phyloP scores from a whole-genome alignment of 2,329 filamentous ascomycete species.

The Teratosphaeria viscida region DNA sequence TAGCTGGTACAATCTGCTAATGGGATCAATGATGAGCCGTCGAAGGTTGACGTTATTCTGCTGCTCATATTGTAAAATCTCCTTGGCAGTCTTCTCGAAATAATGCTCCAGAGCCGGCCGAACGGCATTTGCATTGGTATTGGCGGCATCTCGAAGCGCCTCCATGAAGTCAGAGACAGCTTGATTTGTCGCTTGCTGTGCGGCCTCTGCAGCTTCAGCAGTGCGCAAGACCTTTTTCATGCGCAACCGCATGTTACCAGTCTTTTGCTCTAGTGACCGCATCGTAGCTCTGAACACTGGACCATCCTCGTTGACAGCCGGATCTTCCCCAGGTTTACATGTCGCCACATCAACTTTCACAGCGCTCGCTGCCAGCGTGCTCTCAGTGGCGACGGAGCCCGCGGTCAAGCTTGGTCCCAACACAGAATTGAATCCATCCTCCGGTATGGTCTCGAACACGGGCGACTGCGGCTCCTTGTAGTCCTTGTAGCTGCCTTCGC shows the following conservation, averaged over 20 bases:
- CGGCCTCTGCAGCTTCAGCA: conserved; percentile 75
- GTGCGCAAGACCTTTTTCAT: conserved; percentile 95
- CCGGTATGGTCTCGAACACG: conserved; percentile 37
- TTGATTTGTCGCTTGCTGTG: conserved; percentile 77
- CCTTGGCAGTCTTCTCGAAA: conserved; percentile 89
- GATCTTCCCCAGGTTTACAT: conserved; percentile 75
- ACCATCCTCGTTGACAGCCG: conserved; percentile 77
- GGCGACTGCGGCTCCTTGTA: conserved; percentile 38
- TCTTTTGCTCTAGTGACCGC: conserved; percentile 93
- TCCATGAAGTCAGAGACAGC: conserved; percentile 74
- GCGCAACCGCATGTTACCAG: conserved; percentile 79
- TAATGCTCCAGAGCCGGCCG: conserved; percentile 95
- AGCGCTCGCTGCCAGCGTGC: not conserved
- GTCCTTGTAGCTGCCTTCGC: conserved; percentile 30
- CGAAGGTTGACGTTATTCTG: conserved; percentile 77
- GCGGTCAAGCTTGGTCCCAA: conserved; percentile 30
- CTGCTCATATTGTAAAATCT: conserved; percentile 79
- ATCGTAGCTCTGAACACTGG: conserved; percentile 94
- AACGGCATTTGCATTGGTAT: conserved; percentile 91
- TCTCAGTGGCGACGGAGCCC: conserved; percentile 21
- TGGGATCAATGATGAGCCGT: conserved; percentile 86
- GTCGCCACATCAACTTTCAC: conserved; percentile 84
- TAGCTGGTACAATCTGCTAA: conserved; percentile 80
- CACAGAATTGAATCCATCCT: conserved; percentile 35
- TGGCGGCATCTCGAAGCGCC: conserved; percentile 74